These are phyloP conservation scores for Irpex rosettiformis DNA, from an alignment of 1,284 basidiomycete genomes.

Conservation along the genomic window DNA sequence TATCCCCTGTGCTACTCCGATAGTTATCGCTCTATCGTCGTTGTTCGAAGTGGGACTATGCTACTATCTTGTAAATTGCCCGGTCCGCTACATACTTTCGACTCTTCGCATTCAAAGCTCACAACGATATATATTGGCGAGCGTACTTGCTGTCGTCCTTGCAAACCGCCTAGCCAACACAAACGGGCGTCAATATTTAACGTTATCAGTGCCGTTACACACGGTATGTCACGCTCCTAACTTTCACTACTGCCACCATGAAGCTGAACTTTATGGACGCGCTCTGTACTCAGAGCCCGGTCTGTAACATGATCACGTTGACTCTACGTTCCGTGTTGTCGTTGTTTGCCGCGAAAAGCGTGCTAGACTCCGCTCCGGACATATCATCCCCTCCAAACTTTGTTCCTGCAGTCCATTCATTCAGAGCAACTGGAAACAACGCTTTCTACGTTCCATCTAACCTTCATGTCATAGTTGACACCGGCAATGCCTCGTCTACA, in stretches of 20 bases:
- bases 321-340: constrained; percentile 1
- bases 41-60: background rate
- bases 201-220: background rate
- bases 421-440: background rate
- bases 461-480: constrained; percentile 23
- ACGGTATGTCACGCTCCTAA: background rate
- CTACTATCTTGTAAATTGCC: background rate
- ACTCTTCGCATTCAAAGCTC: no score
- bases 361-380: background rate
- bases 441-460: constrained; percentile 17
- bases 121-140: background rate
- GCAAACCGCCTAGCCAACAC: background rate
- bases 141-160: background rate
- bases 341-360: background rate
- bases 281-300: background rate
- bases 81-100: no score
- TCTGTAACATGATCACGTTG: constrained; percentile 3
- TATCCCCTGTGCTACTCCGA: background rate
- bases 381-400: constrained; percentile 13
- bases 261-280: background rate
- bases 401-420: constrained; percentile 23
- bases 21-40: background rate
- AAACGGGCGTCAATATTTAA: background rate
- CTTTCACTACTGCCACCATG: background rate
- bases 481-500: constrained; percentile 15